phyloP scores from a whole-genome alignment of 192 early-diverging fungal genomes.

The Backusella macrospora region DNA sequence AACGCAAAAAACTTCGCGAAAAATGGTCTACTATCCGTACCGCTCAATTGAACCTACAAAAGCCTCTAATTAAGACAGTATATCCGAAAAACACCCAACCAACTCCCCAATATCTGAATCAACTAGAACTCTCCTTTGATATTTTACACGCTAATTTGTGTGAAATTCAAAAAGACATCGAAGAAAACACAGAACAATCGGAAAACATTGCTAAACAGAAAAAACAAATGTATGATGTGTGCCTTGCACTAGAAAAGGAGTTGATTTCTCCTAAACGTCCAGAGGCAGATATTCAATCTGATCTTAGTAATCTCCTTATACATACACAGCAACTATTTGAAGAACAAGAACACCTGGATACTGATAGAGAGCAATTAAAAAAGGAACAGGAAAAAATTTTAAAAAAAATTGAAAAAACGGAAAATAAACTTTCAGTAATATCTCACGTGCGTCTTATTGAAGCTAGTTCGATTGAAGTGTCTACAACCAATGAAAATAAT shows the following conservation, averaged over 20 bases:
- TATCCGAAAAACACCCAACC: not conserved
- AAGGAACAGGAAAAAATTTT: constrained; percentile 38
- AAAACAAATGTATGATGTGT: constrained; percentile 48
- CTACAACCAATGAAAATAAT: not conserved
- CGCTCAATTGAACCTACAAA: not conserved
- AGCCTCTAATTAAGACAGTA: not conserved
- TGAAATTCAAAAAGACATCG: constrained; percentile 54
- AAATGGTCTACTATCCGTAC: not conserved
- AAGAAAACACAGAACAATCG: constrained; percentile 43
- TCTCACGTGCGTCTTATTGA: not conserved
- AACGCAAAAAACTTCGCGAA: not conserved
- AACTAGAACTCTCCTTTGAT: constrained; percentile 54
- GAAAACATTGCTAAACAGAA: constrained; percentile 43
- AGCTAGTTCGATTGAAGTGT: not conserved
- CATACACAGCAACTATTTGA: constrained; percentile 45
- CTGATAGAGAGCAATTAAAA: constrained; percentile 26
- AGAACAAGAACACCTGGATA: constrained; percentile 37
- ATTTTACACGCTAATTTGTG: constrained; percentile 51
- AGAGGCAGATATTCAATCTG: constrained; percentile 34
- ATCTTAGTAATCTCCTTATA: constrained; percentile 40
- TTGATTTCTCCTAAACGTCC: not conserved
- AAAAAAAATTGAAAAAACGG: constrained; percentile 10
- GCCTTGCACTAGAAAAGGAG: constrained; percentile 43
- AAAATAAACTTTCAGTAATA: not conserved
- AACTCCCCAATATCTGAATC: constrained; percentile 37